Conservation (phyloP, 2,329 filamentous ascomycete genomes). For the Epicoccum nigrum region DNA sequence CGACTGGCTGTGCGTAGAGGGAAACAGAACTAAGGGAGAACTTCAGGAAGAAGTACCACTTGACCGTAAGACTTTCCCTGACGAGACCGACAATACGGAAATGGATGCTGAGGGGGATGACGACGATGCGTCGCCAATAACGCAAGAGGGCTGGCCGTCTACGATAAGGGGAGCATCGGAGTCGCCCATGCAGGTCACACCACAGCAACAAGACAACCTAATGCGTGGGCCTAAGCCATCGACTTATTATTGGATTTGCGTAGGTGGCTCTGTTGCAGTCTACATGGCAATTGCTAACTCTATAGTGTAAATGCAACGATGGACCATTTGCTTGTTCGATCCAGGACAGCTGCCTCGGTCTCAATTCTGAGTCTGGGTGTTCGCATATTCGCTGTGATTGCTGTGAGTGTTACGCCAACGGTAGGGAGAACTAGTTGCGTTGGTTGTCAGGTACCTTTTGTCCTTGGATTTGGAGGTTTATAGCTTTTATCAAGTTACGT, state of each 20-base stretch:
- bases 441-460: too few species aligned
- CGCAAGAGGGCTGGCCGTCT: background rate
- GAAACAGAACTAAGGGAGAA: slow-evolving; percentile 44
- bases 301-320: background rate
- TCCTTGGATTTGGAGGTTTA: too few species aligned
- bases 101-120: background rate
- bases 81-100: slow-evolving; percentile 12
- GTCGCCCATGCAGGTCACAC: background rate
- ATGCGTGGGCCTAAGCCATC: background rate
- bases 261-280: background rate
- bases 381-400: background rate
- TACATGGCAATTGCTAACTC: background rate
- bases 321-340: background rate
- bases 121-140: background rate
- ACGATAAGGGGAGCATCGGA: background rate
- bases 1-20: slow-evolving; percentile 61
- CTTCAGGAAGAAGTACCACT: slow-evolving; percentile 25
- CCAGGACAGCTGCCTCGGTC: background rate
- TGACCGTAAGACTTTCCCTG: slow-evolving; percentile 19
- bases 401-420: too few species aligned
- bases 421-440: too few species aligned
- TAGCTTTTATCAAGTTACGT: too few species aligned
- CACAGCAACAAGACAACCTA: background rate
- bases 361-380: background rate
- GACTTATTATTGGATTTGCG: background rate